phyloP scores from a whole-genome alignment of 331 rosid genomes.

The Quercus tomentella region DNA sequence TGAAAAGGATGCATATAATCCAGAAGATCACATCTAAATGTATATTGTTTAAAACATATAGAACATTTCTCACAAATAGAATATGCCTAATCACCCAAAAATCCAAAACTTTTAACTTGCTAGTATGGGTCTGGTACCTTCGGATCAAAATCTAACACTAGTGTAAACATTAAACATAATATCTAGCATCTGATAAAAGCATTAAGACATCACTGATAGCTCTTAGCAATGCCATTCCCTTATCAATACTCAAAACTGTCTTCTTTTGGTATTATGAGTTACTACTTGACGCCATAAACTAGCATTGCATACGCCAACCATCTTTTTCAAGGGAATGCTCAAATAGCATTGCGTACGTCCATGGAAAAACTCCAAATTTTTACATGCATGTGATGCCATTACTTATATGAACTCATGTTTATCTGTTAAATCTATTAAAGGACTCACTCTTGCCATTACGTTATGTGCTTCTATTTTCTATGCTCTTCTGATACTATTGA shows the following conservation, averaged over 20 bases:
- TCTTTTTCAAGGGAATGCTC: background rate
- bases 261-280: background rate
- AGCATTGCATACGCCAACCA: no score
- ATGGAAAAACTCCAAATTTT: background rate
- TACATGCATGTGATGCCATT: background rate
- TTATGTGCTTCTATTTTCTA: background rate
- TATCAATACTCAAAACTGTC: background rate
- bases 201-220: background rate
- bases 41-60: background rate
- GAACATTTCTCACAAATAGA: background rate
- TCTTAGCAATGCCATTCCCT: background rate
- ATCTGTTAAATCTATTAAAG: background rate
- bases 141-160: background rate
- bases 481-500: background rate
- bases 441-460: background rate
- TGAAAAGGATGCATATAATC: background rate
- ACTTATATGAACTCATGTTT: background rate
- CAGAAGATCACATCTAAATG: background rate
- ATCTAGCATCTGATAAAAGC: background rate
- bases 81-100: background rate
- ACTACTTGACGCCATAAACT: background rate
- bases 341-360: background rate
- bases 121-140: background rate
- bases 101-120: background rate
- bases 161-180: background rate